Conservation (phyloP, 192 early-diverging fungal species). For the Linderina pennispora region DNA sequence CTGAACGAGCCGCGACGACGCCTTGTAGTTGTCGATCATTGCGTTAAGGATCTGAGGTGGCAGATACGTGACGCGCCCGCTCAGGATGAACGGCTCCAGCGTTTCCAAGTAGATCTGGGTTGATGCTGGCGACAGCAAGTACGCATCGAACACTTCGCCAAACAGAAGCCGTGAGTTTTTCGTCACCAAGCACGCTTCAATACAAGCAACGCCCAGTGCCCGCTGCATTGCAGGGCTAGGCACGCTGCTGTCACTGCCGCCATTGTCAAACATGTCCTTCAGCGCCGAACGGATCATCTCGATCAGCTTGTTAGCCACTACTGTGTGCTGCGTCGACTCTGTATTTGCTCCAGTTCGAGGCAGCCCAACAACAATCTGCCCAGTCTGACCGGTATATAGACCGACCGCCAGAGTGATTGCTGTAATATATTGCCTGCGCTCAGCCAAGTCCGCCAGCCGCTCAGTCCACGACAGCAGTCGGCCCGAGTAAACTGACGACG, state of each 20-base stretch:
- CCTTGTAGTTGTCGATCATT: conserved; percentile 23
- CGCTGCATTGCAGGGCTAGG: too few species aligned
- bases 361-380: conserved; percentile 40
- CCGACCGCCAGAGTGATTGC: conserved; percentile 40
- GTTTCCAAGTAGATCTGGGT: conserved; percentile 21
- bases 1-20: conserved; percentile 14
- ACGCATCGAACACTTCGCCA: conserved; percentile 36
- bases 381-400: conserved; percentile 30
- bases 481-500: conserved; percentile 25
- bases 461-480: conserved; percentile 39
- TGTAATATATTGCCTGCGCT: conserved; percentile 18
- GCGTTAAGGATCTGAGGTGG: conserved; percentile 38
- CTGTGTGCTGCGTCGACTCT: too few species aligned
- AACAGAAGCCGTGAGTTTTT: conserved; percentile 17
- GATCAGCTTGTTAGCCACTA: conserved; percentile 27
- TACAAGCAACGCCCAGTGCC: conserved; percentile 23
- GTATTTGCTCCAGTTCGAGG: too few species aligned
- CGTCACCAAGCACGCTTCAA: conserved; percentile 31
- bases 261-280: conserved; percentile 3
- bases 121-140: background rate
- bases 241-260: background rate
- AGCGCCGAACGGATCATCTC: conserved; percentile 26
- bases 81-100: conserved; percentile 40
- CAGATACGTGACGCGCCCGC: conserved; percentile 19
- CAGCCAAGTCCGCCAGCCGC: conserved; percentile 30